Evolutionary conservation across 1,284 basidiomycete species (phyloP).

Genomic region (Microbotryum silenes-acaulis): DNA sequence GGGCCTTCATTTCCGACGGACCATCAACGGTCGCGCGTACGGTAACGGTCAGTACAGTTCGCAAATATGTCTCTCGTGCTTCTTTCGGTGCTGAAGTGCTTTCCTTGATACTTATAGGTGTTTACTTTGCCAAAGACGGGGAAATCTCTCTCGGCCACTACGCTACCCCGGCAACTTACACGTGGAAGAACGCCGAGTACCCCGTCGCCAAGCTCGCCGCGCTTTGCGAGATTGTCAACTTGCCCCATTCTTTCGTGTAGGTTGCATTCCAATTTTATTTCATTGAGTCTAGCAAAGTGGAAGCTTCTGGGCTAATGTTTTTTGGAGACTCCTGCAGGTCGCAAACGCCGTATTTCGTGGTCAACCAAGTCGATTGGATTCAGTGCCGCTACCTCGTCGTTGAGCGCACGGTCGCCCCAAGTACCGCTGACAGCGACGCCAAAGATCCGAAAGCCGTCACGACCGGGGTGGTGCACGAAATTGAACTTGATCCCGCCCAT

Average conservation of each 20-base stretch:
- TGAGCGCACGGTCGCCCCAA: not conserved
- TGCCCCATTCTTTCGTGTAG: conserved; percentile 23
- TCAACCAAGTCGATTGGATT: conserved; percentile 27
- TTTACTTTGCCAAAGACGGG: conserved; percentile 14
- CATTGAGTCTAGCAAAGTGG: not conserved
- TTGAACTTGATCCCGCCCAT: conserved; percentile 23
- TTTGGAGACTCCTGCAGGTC: not conserved
- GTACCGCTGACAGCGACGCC: no score
- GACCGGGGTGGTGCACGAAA: no score
- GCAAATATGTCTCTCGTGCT: not conserved
- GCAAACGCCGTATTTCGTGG: conserved; percentile 25
- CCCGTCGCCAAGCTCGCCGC: conserved; percentile 23
- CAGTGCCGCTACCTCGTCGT: conserved; percentile 20
- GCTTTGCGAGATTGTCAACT: conserved; percentile 30
- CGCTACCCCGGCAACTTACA: not conserved
- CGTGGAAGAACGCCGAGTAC: conserved; percentile 31
- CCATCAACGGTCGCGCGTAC: conserved; percentile 21
- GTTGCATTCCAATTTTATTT: not conserved
- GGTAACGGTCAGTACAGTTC: conserved; percentile 16
- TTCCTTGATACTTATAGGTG: conserved; percentile 13
- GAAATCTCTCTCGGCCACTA: conserved; percentile 16
- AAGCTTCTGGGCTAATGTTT: not conserved
- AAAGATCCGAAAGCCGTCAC: no score
- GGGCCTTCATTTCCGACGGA: conserved; percentile 30
- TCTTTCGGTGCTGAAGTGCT: conserved; percentile 7